phyloP scores from a whole-genome alignment of 2,329 filamentous ascomycete genomes.

The Aspergillus jensenii region DNA sequence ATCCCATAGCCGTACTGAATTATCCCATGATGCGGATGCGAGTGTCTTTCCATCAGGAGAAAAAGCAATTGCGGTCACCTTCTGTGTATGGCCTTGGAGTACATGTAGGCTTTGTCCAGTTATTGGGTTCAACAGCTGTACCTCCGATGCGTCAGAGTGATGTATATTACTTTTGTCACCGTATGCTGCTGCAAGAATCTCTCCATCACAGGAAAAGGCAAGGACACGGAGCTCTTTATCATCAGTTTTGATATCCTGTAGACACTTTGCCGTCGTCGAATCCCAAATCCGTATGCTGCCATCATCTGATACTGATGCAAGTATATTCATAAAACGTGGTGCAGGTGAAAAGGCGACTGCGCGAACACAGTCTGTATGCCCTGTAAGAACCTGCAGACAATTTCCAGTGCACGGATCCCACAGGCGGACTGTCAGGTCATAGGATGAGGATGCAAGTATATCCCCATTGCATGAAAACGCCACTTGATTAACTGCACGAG shows the following conservation, averaged over 20 bases:
- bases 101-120: too few relatives aligned
- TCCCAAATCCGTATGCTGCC: not conserved
- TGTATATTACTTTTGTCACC: too few relatives aligned
- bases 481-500: constrained; percentile 8
- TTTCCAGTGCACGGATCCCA: not conserved
- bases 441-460: constrained; percentile 5
- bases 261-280: not conserved
- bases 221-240: too few relatives aligned
- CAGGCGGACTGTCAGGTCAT: not conserved
- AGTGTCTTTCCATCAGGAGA: too few relatives aligned
- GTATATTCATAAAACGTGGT: not conserved
- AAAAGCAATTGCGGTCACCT: constrained; percentile 14
- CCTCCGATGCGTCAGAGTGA: too few relatives aligned
- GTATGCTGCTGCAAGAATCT: too few relatives aligned
- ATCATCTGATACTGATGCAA: constrained; percentile 4
- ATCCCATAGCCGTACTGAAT: too few relatives aligned
- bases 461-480: constrained; percentile 18
- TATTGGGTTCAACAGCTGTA: too few relatives aligned
- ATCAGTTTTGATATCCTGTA: not conserved
- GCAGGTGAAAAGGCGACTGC: constrained; percentile 14
- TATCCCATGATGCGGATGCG: too few relatives aligned
- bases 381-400: not conserved
- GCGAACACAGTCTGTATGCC: not conserved
- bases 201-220: too few relatives aligned
- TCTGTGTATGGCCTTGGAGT: not conserved